Evolutionary conservation across 2,329 filamentous ascomycete species (phyloP), one percentile per base, ranked within the genome.

Genomic region (Alternaria burnsii): DNA sequence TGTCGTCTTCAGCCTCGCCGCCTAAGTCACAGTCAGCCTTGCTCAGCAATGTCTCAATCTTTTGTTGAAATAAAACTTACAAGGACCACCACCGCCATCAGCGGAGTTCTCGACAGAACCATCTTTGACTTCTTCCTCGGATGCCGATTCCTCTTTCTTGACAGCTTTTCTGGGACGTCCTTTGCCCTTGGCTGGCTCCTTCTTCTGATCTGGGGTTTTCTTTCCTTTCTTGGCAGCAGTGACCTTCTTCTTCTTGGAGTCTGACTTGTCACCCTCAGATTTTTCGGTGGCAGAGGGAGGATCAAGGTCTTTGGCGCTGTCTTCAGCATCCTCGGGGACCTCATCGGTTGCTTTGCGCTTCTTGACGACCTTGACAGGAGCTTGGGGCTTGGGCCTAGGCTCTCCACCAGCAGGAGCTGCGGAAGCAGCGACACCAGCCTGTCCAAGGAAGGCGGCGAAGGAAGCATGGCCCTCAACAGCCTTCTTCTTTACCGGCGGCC

Each of bases 401-500:
- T 62, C 12, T 36, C 32, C 52, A 43, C 58, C 44, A 18, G 54
- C 52, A 12, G 30, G 44, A 12, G 63, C 40, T 47, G 52, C 44
- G 32, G 46, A 41, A 11, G 18, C n/a, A 3, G 22, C 48, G 32
- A 26, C 26, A 34, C 41, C 48, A 40, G 59, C 8, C n/a, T 43
- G 53, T 22, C 68, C 65, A 14, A 74, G 58, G 55, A 69, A 76
- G 18, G 46, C 53, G 22, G 58, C 70, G 56, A 76, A 77, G 12
- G 71, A 68, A 0, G 58, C 38, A 34, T 75, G 55, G 9, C 58
- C 44, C 9, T 73, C 74, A 3, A 67, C 58, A 4, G 63, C 72
- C 65, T 75, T 76, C 58, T 62, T 70, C 70, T 77, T 78, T 50
- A 74, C 58, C 0, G 67, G 68, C 0, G 75, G 75, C 65, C 53